phyloP scores from a whole-genome alignment of 2,329 filamentous ascomycete genomes.

The Colletotrichum eleusines region DNA sequence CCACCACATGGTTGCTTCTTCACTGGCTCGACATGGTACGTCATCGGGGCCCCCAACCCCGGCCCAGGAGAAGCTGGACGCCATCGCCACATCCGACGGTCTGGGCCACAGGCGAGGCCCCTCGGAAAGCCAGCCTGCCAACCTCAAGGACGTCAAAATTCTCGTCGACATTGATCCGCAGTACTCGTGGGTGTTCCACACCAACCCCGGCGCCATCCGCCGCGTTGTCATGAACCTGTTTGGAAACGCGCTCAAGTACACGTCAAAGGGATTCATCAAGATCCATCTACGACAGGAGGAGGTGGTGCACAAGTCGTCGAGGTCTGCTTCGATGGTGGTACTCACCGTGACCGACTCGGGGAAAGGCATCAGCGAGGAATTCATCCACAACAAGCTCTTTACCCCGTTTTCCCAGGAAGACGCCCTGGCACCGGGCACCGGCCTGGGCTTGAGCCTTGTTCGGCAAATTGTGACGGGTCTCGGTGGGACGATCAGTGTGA shows the following conservation, averaged over 20 bases:
- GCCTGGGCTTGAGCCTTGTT: slow-evolving; percentile 72
- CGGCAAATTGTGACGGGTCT: slow-evolving; percentile 67
- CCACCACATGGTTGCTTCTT: slow-evolving; percentile 48
- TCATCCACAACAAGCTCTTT: slow-evolving; percentile 68
- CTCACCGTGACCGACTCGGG: slow-evolving; percentile 71
- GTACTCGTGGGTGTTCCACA: slow-evolving; percentile 63
- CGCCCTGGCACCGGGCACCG: slow-evolving; percentile 66
- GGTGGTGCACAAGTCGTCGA: slow-evolving; percentile 41
- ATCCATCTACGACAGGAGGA: slow-evolving; percentile 49
- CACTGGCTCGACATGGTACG: slow-evolving; percentile 49
- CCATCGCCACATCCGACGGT: slow-evolving; percentile 38
- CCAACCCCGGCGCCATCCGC: slow-evolving; percentile 63
- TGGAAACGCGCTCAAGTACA: slow-evolving; percentile 67
- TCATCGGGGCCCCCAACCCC: slow-evolving; percentile 38
- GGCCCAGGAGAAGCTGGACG: slow-evolving; percentile 39
- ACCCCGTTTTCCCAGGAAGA: slow-evolving; percentile 73
- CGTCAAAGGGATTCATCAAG: slow-evolving; percentile 57
- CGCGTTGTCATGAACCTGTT: slow-evolving; percentile 68
- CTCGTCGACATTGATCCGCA: slow-evolving; percentile 63
- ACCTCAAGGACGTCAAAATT: slow-evolving; percentile 49
- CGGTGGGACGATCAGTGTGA: slow-evolving; percentile 67
- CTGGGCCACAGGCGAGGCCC: slow-evolving; percentile 15
- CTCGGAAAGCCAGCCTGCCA: slow-evolving; percentile 42
- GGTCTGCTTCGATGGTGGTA: slow-evolving; percentile 44
- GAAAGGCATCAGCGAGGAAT: slow-evolving; percentile 71